Conservation (phyloP, 169 alveolate species). For the Eimeria zaria region DNA sequence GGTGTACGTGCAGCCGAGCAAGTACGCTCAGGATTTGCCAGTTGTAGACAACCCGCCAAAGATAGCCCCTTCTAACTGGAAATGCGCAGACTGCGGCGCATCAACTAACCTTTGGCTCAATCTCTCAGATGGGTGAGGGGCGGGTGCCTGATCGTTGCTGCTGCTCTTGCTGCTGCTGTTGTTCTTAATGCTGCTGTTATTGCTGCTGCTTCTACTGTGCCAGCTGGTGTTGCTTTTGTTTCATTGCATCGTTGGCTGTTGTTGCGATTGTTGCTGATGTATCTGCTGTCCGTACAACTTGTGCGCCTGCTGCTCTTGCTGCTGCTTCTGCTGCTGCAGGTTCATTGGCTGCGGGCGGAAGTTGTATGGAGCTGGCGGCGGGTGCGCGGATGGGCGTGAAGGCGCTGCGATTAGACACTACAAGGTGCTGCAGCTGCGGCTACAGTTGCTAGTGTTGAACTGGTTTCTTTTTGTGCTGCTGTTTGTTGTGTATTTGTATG, state of each 20-base stretch:
- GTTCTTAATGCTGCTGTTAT: no score
- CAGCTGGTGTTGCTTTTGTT: background rate
- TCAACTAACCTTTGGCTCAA: slow-evolving; percentile 85
- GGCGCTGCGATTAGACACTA: slow-evolving; percentile 96
- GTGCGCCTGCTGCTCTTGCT: background rate
- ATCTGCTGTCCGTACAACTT: background rate
- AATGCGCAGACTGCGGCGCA: slow-evolving; percentile 85
- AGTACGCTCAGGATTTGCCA: slow-evolving; percentile 56
- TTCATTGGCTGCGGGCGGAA: slow-evolving; percentile 95
- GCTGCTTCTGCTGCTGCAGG: slow-evolving; percentile 81
- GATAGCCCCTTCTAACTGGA: slow-evolving; percentile 84
- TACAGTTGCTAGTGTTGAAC: background rate
- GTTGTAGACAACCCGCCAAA: slow-evolving; percentile 78
- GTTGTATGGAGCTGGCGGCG: slow-evolving; percentile 93
- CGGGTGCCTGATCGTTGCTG: background rate
- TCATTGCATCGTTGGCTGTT: background rate
- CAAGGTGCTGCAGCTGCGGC: slow-evolving; percentile 51
- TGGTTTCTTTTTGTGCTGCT: background rate
- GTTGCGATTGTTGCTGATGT: background rate
- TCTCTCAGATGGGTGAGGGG: slow-evolving; percentile 85
- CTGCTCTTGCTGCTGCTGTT: background rate
- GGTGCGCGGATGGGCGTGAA: slow-evolving; percentile 94
- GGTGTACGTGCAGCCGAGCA: slow-evolving; percentile 68
- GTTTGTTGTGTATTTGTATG: background rate
- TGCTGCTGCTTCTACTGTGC: background rate